Conservation (phyloP, 148 eudicot species). For the Camellia granthamiana region DNA sequence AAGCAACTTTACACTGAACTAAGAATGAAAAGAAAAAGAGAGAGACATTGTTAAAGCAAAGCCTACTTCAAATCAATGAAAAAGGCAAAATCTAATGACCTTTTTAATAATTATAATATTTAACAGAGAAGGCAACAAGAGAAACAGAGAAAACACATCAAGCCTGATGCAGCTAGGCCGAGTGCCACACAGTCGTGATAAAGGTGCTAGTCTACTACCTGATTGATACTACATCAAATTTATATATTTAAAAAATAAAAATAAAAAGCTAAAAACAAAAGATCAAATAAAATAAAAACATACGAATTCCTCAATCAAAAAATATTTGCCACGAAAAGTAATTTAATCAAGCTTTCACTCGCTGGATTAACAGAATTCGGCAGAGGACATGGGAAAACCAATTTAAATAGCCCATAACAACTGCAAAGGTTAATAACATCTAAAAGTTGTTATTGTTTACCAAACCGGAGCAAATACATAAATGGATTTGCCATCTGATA, state of each 20-base stretch:
- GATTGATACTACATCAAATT: neutral
- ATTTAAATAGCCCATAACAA: neutral
- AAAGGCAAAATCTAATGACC: neutral
- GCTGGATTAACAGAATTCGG: neutral
- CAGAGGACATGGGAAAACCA: constrained; percentile 7
- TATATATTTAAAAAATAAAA: neutral
- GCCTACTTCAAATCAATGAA: neutral
- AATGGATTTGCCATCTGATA: constrained; percentile 15
- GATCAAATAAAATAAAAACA: neutral
- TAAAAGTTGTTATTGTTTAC: neutral
- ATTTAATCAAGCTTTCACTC: constrained; percentile 2
- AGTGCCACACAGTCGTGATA: neutral
- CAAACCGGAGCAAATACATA: constrained; percentile 16
- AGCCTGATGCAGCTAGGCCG: neutral
- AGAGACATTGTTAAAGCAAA: neutral
- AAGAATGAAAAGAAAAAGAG: neutral
- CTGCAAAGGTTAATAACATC: neutral
- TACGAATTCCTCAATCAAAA: neutral
- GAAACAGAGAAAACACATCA: neutral
- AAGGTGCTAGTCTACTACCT: neutral
- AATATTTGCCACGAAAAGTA: neutral
- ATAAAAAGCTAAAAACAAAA: neutral
- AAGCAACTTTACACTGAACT: neutral
- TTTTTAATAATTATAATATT: neutral
- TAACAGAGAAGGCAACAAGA: neutral